These are phyloP conservation scores for Magnaporthiopsis rhizophila DNA, from an alignment of 2,329 filamentous ascomycete species.

Conservation along the genomic window DNA sequence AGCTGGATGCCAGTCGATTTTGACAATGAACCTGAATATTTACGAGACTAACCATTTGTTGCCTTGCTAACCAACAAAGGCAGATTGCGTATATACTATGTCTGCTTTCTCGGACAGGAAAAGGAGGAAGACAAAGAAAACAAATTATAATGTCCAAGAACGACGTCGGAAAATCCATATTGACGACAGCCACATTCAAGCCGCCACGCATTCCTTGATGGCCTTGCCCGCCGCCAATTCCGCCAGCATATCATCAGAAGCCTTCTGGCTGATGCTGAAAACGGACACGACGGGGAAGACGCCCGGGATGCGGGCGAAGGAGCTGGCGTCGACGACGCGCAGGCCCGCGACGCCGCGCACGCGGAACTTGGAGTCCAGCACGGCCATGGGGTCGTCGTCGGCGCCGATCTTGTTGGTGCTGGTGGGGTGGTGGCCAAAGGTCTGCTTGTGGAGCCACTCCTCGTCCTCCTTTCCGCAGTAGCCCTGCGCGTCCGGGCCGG, in stretches of 20 bases:
- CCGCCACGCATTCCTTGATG: background rate
- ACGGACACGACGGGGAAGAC: constrained; percentile 36
- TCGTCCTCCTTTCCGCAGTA: constrained; percentile 8
- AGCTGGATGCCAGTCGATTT: too few relatives aligned
- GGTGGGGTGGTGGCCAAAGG: constrained; percentile 41
- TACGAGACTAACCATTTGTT: background rate
- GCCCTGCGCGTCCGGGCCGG: constrained; percentile 11
- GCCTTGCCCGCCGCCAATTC: constrained; percentile 6
- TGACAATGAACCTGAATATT: background rate
- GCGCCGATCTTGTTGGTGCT: constrained; percentile 43
- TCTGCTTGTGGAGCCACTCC: constrained; percentile 8
- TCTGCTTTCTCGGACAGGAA: background rate
- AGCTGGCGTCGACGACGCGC: constrained; percentile 47
- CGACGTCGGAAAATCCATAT: background rate
- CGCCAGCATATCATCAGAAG: constrained; percentile 39
- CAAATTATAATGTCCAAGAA: too few relatives aligned
- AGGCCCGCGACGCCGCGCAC: constrained; percentile 41
- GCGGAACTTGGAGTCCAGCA: constrained; percentile 43
- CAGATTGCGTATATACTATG: background rate
- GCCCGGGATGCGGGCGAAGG: constrained; percentile 39
- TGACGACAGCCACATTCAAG: background rate
- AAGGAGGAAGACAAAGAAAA: background rate
- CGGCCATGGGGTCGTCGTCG: constrained; percentile 39
- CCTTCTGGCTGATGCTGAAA: constrained; percentile 45
- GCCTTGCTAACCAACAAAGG: background rate